phyloP scores from a whole-genome alignment of 306 rosid species.

The Myrica gale region DNA sequence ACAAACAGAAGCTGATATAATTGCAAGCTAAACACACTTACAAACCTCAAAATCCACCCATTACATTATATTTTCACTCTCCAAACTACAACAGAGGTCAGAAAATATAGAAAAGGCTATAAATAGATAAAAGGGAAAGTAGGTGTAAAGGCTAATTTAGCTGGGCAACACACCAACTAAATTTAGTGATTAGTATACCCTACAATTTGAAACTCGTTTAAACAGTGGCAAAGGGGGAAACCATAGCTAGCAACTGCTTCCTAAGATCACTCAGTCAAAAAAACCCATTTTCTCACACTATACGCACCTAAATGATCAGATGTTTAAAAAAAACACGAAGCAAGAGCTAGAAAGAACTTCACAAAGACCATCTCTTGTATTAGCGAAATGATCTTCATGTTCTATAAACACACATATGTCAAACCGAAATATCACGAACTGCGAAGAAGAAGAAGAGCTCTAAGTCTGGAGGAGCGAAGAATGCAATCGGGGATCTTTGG shows the following conservation, averaged over 20 bases:
- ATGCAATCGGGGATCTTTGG: slow-evolving; percentile 66
- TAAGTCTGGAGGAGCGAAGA: slow-evolving; percentile 85
- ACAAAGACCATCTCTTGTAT: slow-evolving; percentile 35
- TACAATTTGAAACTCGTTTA: slow-evolving; percentile 40
- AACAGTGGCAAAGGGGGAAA: slow-evolving; percentile 32
- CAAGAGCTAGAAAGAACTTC: slow-evolving; percentile 28
- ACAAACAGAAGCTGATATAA: slow-evolving; percentile 42
- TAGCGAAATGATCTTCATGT: slow-evolving; percentile 29
- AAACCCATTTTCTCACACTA: slow-evolving; percentile 22
- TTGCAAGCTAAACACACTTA: slow-evolving; percentile 41
- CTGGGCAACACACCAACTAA: slow-evolving; percentile 45
- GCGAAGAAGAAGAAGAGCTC: slow-evolving; percentile 74
- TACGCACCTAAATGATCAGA: slow-evolving; percentile 10
- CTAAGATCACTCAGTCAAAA: slow-evolving; percentile 43
- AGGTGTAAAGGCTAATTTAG: slow-evolving; percentile 36
- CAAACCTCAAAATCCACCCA: slow-evolving; percentile 43
- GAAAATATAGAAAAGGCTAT: slow-evolving; percentile 25
- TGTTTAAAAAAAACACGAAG: slow-evolving; percentile 4
- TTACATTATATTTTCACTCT: slow-evolving; percentile 46
- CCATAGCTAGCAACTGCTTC: slow-evolving; percentile 35
- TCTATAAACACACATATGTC: slow-evolving; percentile 32
- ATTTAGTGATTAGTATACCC: slow-evolving; percentile 46
- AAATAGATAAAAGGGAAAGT: slow-evolving; percentile 2
- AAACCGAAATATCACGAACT: slow-evolving; percentile 66
- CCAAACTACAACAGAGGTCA: slow-evolving; percentile 48